Base-by-base conservation (phyloP, 2,329 filamentous ascomycete genomes). In the Gnomoniopsis sp. region DNA sequence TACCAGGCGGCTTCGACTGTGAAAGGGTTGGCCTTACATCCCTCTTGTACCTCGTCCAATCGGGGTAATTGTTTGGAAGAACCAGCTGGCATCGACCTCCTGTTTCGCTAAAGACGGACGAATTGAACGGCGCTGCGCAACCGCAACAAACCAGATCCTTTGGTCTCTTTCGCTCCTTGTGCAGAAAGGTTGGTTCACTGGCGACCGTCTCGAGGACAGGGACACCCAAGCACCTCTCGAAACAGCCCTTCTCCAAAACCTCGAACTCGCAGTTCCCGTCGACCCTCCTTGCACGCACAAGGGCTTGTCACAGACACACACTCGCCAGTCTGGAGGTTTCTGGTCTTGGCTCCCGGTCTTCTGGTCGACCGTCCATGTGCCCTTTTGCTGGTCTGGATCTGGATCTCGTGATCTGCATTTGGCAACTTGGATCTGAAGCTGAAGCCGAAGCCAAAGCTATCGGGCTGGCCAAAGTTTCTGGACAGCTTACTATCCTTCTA, bases 191-290 rank as follows among this genome's bases (percentile, higher is more conserved):
- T 53, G 34, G 49, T 34, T 46, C 33, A 49, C 53, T 55, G 51
- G 47, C 58, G 52, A 30, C 33, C 53, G 43, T 47, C 33, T 50
- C 41, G 53, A 36, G 41, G 55, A 50, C 59, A 59, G 59, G 57
- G 60, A 57, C 57, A 59, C 55, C 60, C 53, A 59, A 52, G 60
- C 53, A 56, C 38, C 41, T 44, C 53, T 59, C 59, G 59, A 58
- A 59, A 61, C 59, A 56, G 23, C 43, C 36, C 34, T 30, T 49
- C 59, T 61, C 49, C 53, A 48, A 46, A 12, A 23, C 44, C 44
- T 44, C 50, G 26, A 46, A 30, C 49, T 26, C 34, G n/a, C 33
- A 19, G 15, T 10, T 10, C 8, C 43, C 43, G 19, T 10, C 17
- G 19, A 19, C n/a, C 43, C n/a, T 19, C 44, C 53, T 50, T 49